These are phyloP conservation scores for Sclerotiophoma versabilis DNA, from an alignment of 2,329 filamentous ascomycete species.

Conservation along the genomic window DNA sequence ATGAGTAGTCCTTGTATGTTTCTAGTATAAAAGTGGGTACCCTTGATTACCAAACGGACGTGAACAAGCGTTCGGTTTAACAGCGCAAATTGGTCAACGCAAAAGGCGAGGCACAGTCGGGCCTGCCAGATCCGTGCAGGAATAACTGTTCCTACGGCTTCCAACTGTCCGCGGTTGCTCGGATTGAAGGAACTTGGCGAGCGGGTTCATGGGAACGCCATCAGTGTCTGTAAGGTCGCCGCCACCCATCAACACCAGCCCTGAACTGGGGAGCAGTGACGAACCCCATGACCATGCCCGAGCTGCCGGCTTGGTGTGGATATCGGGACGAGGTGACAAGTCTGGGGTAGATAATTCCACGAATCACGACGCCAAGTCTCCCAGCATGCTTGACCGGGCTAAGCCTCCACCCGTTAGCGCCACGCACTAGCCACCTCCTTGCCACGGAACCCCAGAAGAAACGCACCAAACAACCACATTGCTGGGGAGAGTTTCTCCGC, in stretches of 20 bases:
- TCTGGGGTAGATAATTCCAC: conserved; percentile 10
- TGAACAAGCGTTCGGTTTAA: too few species aligned
- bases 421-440: neutral
- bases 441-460: neutral
- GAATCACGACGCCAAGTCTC: conserved; percentile 5
- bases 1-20: too few species aligned
- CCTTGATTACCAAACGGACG: too few species aligned
- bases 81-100: too few species aligned
- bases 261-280: neutral
- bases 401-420: neutral
- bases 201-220: neutral
- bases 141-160: neutral
- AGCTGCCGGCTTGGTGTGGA: conserved; percentile 5
- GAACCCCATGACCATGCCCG: conserved; percentile 2
- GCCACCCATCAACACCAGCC: neutral
- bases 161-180: neutral
- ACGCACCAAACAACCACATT: neutral
- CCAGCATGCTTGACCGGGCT: conserved; percentile 2
- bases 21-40: too few species aligned
- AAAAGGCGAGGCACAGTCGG: too few species aligned
- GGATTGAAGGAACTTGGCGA: neutral
- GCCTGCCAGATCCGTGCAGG: too few species aligned
- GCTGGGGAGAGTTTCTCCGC: neutral
- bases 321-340: neutral
- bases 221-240: neutral